Evolutionary conservation across 805 yeast species (phyloP), one percentile per base, ranked within the genome.

Genomic region (Torulaspora quercuum): DNA sequence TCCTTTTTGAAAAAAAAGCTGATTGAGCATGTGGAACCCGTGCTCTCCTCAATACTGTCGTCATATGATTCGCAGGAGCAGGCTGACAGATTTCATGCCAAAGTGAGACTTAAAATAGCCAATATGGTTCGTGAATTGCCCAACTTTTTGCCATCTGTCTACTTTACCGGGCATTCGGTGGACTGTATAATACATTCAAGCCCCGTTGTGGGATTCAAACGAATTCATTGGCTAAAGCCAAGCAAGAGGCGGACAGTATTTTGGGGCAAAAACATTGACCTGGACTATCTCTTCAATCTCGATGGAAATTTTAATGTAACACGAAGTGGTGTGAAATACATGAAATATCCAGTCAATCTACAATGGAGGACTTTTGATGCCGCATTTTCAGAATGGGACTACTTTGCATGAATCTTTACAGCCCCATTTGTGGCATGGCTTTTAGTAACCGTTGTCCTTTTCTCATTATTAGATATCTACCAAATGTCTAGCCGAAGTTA

Each of bases 211-310:
- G 52, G 53, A 2, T 63, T 61, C 37, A 57, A 53, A 14, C 54
- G 65, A 34, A 44, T 63, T 20, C 49, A 55, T 37, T 61, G 67
- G 67, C 41, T 60, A 18, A 59, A 57, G 24, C 49, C 50, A 5
- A 41, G 45, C 2, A 54, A 50, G 28, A 49, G 65, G 35, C 39
- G 30, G 4, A 42, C 40, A 14, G 36, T 43, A 1, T 46, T 59
- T 27, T 45, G 51, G 45, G 56, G 56, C 10, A 52, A 45, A 30
- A 51, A 49, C 24, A 34, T 41, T 3, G 46, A 50, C n/a, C 49
- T 41, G 30, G 57, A 56, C 19, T 52, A 51, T 25, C 40, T 48
- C 16, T 46, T 48, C n/a, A 46, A 41, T 16, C 11, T 41, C 11
- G 44, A 39, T 11, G 44, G 44, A 3, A 37, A 45, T 7, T 45